A percentile compares a stretch with the other conserved stretches of the same genome.
Conservation (phyloP, 2,329 filamentous ascomycete genomes). For the Pleochaeta shiraiana region DNA sequence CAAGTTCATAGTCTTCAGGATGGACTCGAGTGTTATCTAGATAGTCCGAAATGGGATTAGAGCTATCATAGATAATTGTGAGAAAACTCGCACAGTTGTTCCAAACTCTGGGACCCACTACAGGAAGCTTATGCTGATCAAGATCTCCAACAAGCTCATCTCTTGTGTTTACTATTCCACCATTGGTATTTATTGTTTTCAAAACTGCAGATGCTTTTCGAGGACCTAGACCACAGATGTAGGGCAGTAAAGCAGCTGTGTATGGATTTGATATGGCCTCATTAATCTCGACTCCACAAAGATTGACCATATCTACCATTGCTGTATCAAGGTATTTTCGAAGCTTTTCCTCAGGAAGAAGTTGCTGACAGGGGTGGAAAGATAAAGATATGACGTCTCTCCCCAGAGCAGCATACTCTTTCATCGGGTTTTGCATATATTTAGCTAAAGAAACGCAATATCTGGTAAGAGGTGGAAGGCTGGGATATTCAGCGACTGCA, state of each 20-base stretch:
- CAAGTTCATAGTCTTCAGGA: slow-evolving; percentile 94
- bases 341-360: slow-evolving; percentile 74
- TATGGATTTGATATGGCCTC: slow-evolving; percentile 67
- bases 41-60: slow-evolving; percentile 66
- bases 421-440: slow-evolving; percentile 89
- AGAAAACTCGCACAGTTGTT: slow-evolving; percentile 95
- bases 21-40: slow-evolving; percentile 95
- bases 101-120: slow-evolving; percentile 80
- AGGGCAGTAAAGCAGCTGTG: slow-evolving; percentile 72
- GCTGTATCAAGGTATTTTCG: slow-evolving; percentile 77
- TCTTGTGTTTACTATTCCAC: slow-evolving; percentile 62
- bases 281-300: slow-evolving; percentile 88
- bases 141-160: slow-evolving; percentile 79
- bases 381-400: slow-evolving; percentile 69
- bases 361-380: slow-evolving; percentile 77
- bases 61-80: slow-evolving; percentile 70
- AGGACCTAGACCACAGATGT: slow-evolving; percentile 75
- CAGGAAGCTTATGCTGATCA: slow-evolving; percentile 52
- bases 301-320: slow-evolving; percentile 96
- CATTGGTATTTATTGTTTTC: slow-evolving; percentile 83
- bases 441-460: slow-evolving; percentile 80
- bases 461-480: slow-evolving; percentile 52
- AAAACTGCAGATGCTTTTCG: slow-evolving; percentile 70
- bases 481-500: slow-evolving; percentile 59
- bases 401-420: slow-evolving; percentile 86